A percentile compares a stretch with the other conserved stretches of the same genome.
Evolutionary conservation across 306 rosid species (phyloP).

Genomic region (Gastrolobium bilobum): DNA sequence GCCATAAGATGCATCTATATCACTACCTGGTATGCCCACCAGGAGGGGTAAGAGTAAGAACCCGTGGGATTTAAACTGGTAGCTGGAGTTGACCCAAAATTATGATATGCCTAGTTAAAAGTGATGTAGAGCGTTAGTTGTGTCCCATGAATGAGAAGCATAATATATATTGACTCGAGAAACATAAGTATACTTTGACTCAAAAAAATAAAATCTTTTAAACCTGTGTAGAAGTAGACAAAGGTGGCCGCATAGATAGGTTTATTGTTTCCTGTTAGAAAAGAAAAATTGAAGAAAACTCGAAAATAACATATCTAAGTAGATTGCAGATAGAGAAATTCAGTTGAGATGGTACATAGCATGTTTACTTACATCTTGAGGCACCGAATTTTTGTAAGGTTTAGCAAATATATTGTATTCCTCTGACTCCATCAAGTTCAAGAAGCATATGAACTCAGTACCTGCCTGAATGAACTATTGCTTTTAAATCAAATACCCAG

Average conservation of each 20-base stretch:
- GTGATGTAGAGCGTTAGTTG: slow-evolving; percentile 9
- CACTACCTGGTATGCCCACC: slow-evolving; percentile 41
- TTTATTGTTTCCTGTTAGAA: slow-evolving; percentile 19
- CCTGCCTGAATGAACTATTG: slow-evolving; percentile 6
- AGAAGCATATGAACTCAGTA: slow-evolving; percentile 1
- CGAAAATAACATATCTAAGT: not conserved
- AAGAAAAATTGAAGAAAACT: not conserved
- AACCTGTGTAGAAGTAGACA: slow-evolving; percentile 44
- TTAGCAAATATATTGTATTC: slow-evolving; percentile 18
- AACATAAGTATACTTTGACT: slow-evolving; percentile 3
- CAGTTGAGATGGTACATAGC: slow-evolving; percentile 21
- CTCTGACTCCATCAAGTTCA: slow-evolving; percentile 32
- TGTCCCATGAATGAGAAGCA: slow-evolving; percentile 9
- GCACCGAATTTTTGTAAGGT: slow-evolving; percentile 2
- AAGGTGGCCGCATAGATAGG: slow-evolving; percentile 2
- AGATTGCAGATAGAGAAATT: slow-evolving; percentile 7
- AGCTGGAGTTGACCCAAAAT: slow-evolving; percentile 12
- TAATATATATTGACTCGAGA: not conserved
- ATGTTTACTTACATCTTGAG: slow-evolving; percentile 42
- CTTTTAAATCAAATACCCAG: slow-evolving; percentile 5
- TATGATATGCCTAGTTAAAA: slow-evolving; percentile 44
- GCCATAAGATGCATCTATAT: slow-evolving; percentile 9
- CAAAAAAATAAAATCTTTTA: not conserved
- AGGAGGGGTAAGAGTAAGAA: slow-evolving; percentile 26
- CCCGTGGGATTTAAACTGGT: not conserved